phyloP scores from a whole-genome alignment of 148 eudicot genomes.

The Cornus suecica region DNA sequence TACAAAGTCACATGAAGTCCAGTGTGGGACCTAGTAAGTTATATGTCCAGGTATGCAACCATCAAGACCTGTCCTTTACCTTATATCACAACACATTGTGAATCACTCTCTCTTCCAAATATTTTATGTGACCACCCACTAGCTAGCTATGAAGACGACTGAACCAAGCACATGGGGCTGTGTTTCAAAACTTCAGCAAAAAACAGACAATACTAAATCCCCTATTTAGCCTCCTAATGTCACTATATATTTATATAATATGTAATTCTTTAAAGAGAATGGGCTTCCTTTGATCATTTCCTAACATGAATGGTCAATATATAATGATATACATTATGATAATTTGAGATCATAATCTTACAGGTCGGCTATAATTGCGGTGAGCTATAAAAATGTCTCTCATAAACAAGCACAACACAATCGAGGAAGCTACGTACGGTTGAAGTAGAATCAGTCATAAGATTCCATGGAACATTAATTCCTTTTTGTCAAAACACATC shows the following conservation, averaged over 20 bases:
- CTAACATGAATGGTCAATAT: conserved; percentile 14
- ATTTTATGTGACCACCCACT: background rate
- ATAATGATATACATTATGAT: background rate
- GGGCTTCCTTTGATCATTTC: conserved; percentile 17
- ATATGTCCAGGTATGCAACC: background rate
- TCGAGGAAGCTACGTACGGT: background rate
- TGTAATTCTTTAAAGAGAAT: too few relatives aligned
- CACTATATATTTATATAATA: background rate
- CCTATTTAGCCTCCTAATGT: background rate
- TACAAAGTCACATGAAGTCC: background rate
- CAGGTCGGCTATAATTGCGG: conserved; percentile 39
- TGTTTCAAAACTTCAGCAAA: conserved; percentile 1
- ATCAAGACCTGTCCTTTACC: background rate
- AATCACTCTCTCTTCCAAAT: background rate
- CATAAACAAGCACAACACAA: conserved; percentile 26
- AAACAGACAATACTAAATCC: conserved; percentile 14
- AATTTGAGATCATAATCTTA: conserved; percentile 22
- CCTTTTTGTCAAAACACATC: background rate
- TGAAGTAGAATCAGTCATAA: conserved; percentile 5
- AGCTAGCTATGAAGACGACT: background rate
- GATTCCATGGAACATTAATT: conserved; percentile 19
- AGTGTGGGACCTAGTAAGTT: background rate
- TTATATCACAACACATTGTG: background rate
- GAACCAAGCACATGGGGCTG: conserved; percentile 21
- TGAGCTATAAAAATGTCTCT: conserved; percentile 29